Evolutionary conservation across 306 rosid genomes (phyloP).

Genomic region (Oemleria cerasiformis): DNA sequence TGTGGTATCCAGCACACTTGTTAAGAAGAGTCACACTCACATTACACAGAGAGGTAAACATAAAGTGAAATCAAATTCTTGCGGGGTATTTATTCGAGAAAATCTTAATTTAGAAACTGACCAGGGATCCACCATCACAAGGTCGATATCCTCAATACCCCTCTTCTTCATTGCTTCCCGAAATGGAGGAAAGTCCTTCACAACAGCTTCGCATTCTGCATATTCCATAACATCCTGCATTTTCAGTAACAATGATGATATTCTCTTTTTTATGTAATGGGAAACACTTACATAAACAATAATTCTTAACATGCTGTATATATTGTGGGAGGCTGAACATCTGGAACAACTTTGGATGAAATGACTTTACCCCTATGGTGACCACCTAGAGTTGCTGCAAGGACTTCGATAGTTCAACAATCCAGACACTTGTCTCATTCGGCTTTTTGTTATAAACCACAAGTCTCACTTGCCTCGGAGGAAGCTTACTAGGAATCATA

Average conservation of each 20-base stretch:
- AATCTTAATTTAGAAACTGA: slow-evolving; percentile 28
- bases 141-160: slow-evolving; percentile 88
- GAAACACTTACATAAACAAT: background rate
- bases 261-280: background rate
- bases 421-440: slow-evolving; percentile 74
- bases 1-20: slow-evolving; percentile 78
- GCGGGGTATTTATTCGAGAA: background rate
- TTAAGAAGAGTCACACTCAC: slow-evolving; percentile 9
- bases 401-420: slow-evolving; percentile 72
- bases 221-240: slow-evolving; percentile 75
- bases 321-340: slow-evolving; percentile 91
- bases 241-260: slow-evolving; percentile 9
- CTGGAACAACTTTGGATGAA: slow-evolving; percentile 58
- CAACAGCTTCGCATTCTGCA: slow-evolving; percentile 85
- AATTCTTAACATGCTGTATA: background rate
- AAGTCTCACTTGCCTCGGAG: slow-evolving; percentile 73
- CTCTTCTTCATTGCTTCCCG: slow-evolving; percentile 82
- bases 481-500: slow-evolving; percentile 69
- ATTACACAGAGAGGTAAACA: slow-evolving; percentile 13
- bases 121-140: slow-evolving; percentile 88
- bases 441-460: slow-evolving; percentile 71
- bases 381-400: slow-evolving; percentile 83
- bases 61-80: background rate
- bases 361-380: slow-evolving; percentile 78
- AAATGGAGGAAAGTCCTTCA: slow-evolving; percentile 67